phyloP scores from a whole-genome alignment of 2,329 filamentous ascomycete species.

The Penicillium sp. region DNA sequence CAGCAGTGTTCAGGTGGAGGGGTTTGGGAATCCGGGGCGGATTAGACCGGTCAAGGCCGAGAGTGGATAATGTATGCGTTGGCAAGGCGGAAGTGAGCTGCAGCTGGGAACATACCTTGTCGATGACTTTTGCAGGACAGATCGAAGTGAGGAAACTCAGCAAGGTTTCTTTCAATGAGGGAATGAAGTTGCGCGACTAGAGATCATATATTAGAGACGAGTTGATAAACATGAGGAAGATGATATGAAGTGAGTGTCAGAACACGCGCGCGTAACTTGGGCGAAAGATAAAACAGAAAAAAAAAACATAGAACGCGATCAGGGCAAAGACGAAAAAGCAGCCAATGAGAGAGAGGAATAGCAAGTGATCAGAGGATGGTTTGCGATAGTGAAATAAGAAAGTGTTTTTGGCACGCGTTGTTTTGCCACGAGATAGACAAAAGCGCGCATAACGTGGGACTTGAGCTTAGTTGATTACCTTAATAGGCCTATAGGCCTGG shows the following conservation, averaged over 20 bases:
- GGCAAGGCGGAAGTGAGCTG: constrained; percentile 33
- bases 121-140: constrained; percentile 30
- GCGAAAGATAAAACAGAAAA: neutral
- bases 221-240: constrained; percentile 5
- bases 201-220: constrained; percentile 17
- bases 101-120: constrained; percentile 37
- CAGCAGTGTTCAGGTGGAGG: constrained; percentile 17
- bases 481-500: constrained; percentile 8
- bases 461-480: constrained; percentile 18
- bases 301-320: constrained; percentile 12
- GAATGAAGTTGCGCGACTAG: constrained; percentile 15
- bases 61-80: constrained; percentile 39
- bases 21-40: constrained; percentile 25
- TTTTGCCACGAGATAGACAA: constrained; percentile 18
- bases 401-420: constrained; percentile 20
- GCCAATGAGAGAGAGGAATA: constrained; percentile 14
- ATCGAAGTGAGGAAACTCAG: constrained; percentile 16
- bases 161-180: constrained; percentile 7
- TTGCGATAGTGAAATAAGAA: neutral
- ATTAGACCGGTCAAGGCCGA: constrained; percentile 28
- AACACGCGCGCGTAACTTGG: constrained; percentile 15
- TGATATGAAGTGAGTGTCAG: constrained; percentile 17
- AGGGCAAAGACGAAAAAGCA: neutral
- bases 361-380: neutral
- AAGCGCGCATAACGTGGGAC: constrained; percentile 19